Evolutionary conservation across 148 eudicot species (phyloP).

Genomic region (Diospyros kaki): DNA sequence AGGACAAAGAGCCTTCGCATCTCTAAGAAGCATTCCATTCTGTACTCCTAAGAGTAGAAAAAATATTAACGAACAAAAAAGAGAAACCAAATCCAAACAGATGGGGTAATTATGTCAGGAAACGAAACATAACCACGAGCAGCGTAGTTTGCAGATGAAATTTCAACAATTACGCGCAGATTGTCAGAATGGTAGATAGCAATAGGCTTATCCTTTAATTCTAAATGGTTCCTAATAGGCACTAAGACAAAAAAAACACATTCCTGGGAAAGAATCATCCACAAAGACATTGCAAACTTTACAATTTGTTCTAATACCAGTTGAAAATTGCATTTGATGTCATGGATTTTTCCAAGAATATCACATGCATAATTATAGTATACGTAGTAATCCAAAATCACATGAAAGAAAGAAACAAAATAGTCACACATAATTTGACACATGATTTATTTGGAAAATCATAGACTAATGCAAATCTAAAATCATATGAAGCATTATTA

Average conservation of each 20-base stretch:
- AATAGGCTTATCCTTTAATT: slow-evolving; percentile 73
- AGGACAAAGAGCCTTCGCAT: slow-evolving; percentile 91
- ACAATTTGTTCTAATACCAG: too few species aligned
- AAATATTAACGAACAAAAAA: neutral
- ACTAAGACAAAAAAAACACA: slow-evolving; percentile 38
- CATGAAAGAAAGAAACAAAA: too few species aligned
- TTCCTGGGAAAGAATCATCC: too few species aligned
- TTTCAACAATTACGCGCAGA: slow-evolving; percentile 92
- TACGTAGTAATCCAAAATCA: too few species aligned
- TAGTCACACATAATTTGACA: too few species aligned
- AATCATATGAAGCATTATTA: too few species aligned
- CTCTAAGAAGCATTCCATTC: slow-evolving; percentile 95
- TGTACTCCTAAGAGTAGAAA: slow-evolving; percentile 49
- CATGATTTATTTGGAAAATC: too few species aligned
- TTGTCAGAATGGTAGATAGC: slow-evolving; percentile 97
- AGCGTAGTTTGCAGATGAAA: slow-evolving; percentile 92
- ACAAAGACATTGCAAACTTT: too few species aligned
- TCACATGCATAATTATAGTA: too few species aligned
- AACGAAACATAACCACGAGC: slow-evolving; percentile 81
- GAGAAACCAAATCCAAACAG: neutral
- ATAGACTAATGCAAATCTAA: too few species aligned
- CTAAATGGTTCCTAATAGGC: slow-evolving; percentile 68
- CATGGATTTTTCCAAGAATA: too few species aligned
- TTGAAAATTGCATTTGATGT: too few species aligned
- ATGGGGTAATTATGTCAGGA: neutral